Evolutionary conservation across 169 alveolate genomes (phyloP).

Genomic region (Eimeria zaria): DNA sequence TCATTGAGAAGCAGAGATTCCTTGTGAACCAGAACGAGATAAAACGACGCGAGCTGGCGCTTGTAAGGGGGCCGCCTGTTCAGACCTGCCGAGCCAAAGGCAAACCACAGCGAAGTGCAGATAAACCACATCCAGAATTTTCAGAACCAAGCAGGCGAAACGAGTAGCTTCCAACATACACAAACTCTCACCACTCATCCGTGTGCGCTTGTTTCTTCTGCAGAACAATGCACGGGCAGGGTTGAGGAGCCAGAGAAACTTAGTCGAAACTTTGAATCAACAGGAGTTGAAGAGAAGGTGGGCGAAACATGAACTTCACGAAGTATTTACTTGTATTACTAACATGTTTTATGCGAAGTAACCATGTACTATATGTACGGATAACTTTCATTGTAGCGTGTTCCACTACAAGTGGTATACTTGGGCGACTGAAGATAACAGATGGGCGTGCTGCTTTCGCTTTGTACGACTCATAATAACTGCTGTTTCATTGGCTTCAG

Average conservation of each 20-base stretch:
- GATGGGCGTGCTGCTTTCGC: too few species aligned
- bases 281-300: slow-evolving; percentile 60
- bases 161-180: not conserved
- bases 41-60: slow-evolving; percentile 42
- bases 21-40: slow-evolving; percentile 64
- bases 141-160: not conserved
- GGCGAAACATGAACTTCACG: not conserved
- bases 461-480: not conserved
- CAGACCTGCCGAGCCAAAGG: not conserved
- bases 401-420: not conserved
- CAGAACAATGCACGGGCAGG: slow-evolving; percentile 64
- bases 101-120: not conserved
- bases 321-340: too few species aligned
- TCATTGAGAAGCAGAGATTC: slow-evolving; percentile 44
- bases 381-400: too few species aligned
- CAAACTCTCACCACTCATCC: not conserved
- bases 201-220: not conserved
- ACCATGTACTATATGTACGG: not conserved
- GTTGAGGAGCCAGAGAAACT: slow-evolving; percentile 26
- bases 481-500: not conserved
- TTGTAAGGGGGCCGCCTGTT: not conserved
- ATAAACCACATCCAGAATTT: not conserved
- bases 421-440: not conserved
- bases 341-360: not conserved
- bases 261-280: slow-evolving; percentile 41